Conservation (phyloP, 768 basidiomycete genomes). For the Cyathus striatus region DNA sequence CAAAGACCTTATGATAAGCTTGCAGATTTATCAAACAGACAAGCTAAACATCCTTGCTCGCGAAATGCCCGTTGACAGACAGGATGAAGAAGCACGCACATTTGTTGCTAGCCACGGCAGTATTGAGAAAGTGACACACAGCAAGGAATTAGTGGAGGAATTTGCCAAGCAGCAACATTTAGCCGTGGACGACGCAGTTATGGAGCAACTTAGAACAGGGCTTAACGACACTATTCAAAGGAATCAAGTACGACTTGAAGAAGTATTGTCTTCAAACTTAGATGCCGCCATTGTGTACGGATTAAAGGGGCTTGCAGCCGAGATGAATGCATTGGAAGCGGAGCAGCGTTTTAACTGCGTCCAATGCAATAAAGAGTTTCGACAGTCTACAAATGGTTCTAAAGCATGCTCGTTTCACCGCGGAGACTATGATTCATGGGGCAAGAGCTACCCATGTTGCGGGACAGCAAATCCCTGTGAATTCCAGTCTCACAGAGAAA, state of each 20-base stretch:
- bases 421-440: conserved; percentile 28
- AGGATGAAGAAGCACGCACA: conserved; percentile 27
- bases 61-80: conserved; percentile 28
- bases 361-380: conserved; percentile 33
- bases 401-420: conserved; percentile 34
- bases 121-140: conserved; percentile 25
- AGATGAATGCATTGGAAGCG: conserved; percentile 25
- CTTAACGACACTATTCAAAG: conserved; percentile 27
- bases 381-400: conserved; percentile 27
- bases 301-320: conserved; percentile 26
- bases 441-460: conserved; percentile 29
- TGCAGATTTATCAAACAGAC: conserved; percentile 35
- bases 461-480: conserved; percentile 28
- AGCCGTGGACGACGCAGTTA: conserved; percentile 30
- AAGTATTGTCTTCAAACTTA: conserved; percentile 24
- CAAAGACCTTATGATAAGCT: conserved; percentile 32
- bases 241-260: conserved; percentile 24
- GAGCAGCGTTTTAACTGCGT: conserved; percentile 33
- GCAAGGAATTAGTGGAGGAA: conserved; percentile 29
- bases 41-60: conserved; percentile 31
- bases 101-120: conserved; percentile 29
- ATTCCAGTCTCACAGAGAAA: conserved; percentile 25
- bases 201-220: conserved; percentile 32
- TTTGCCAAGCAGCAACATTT: conserved; percentile 30
- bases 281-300: conserved; percentile 28